Base-by-base conservation (phyloP, 164 flowering plant species). In the Aristolochia fimbriata region DNA sequence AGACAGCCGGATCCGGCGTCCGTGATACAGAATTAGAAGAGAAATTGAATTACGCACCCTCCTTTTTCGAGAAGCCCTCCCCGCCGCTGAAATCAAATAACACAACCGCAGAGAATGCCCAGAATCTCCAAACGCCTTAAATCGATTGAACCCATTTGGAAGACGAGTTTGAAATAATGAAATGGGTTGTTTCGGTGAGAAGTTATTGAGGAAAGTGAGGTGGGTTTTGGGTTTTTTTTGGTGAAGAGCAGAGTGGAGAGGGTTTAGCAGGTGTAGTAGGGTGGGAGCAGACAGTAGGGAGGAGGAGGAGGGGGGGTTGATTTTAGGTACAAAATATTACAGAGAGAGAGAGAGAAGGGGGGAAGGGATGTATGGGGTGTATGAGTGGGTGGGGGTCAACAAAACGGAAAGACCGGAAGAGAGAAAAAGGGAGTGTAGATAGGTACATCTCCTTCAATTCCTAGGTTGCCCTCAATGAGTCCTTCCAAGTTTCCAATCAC, bases 381-480 rank as follows among this genome's bases (percentile, higher is more conserved):
- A 60, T 60, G 30, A 27, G 30, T 27, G 30, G 30, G 30, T 27
- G 30, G 30, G 30, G 30, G 30, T 27, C 30, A 27, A 27, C 30
- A 27, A 27, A 54, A 65, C 47, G 69, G 72, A 59, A 67, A 51
- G 72, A 68, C 62, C 53, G 52, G 58, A 50, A 27, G 50, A 21
- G 47, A 61, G 19, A 51, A 17, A 51, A 23, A 1, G n/a, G 54
- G 12, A 27, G 2, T 27, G 14, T 21, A 56, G 66, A 58, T 47
- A 20, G 50, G 16, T 30, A 55, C 67, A 64, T 51, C 64, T 65
- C 70, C 70, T 65, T 69, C 52, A 74, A 74, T 71, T 73, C 74
- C 74, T 69, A 69, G 73, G 70, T 58, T 74, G 66, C 76, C 78
- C 81, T 61, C 62, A 50, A 59, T 41, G 24, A 50, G 58, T 58